These are phyloP conservation scores for Lactarius pseudohatsudake DNA, from an alignment of 768 basidiomycete species.

Conservation along the genomic window DNA sequence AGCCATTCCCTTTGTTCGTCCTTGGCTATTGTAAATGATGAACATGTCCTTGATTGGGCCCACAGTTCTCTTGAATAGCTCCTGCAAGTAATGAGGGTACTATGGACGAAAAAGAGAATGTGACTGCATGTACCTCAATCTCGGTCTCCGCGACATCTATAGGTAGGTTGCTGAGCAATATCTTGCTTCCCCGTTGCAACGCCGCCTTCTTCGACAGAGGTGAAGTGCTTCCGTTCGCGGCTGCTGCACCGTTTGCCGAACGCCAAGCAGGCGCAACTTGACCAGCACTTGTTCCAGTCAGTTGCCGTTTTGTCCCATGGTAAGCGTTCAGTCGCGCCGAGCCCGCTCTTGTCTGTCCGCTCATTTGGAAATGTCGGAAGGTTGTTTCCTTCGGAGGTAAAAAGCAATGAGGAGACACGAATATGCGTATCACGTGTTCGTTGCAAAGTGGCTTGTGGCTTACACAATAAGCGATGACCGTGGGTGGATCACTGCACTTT, in stretches of 20 bases:
- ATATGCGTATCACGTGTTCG: slow-evolving; percentile 5
- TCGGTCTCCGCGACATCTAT: slow-evolving; percentile 29
- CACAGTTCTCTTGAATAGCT: slow-evolving; percentile 73
- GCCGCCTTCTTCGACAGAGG: slow-evolving; percentile 16
- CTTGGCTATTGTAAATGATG: slow-evolving; percentile 73
- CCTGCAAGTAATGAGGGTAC: slow-evolving; percentile 41
- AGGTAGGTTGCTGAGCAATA: slow-evolving; percentile 28
- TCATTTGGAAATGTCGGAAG: slow-evolving; percentile 15
- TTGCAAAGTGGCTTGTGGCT: not conserved
- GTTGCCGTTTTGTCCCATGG: slow-evolving; percentile 28
- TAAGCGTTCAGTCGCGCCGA: slow-evolving; percentile 25
- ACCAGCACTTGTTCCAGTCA: slow-evolving; percentile 24
- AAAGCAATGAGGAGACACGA: not conserved
- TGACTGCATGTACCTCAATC: slow-evolving; percentile 21
- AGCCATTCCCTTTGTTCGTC: slow-evolving; percentile 78
- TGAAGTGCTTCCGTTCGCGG: slow-evolving; percentile 14
- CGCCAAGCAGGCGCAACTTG: slow-evolving; percentile 29
- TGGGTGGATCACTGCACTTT: not conserved
- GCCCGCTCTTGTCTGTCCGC: slow-evolving; percentile 19
- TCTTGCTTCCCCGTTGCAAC: slow-evolving; percentile 26
- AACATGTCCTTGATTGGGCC: slow-evolving; percentile 72
- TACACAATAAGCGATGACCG: not conserved
- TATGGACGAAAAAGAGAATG: not conserved
- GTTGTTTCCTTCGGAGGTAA: not conserved
- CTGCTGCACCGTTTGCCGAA: slow-evolving; percentile 4